phyloP scores from a whole-genome alignment of 371 early-diverging fungal genomes.

The Amoeboaphelidium protococcarum region DNA sequence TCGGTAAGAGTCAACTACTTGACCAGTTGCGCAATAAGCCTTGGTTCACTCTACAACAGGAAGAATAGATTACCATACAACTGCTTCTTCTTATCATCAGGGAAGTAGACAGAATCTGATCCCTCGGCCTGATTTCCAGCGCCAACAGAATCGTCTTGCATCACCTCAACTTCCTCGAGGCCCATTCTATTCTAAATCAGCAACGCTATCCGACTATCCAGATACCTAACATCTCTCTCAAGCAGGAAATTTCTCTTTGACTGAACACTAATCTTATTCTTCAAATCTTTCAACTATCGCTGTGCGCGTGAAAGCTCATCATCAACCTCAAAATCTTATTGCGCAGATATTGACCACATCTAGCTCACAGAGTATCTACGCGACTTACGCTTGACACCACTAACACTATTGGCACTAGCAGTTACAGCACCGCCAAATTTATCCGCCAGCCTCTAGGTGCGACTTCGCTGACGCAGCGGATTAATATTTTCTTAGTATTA shows the following conservation, averaged over 20 bases:
- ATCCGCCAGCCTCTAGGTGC: no score
- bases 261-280: slow-evolving; percentile 62
- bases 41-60: slow-evolving; percentile 69
- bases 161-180: slow-evolving; percentile 39
- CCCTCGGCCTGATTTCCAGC: slow-evolving; percentile 44
- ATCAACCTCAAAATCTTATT: slow-evolving; percentile 71
- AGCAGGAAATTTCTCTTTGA: slow-evolving; percentile 83
- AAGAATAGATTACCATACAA: slow-evolving; percentile 77
- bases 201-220: slow-evolving; percentile 74
- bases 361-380: slow-evolving; percentile 70
- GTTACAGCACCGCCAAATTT: background rate
- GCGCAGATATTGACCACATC: slow-evolving; percentile 75
- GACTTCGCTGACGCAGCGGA: no score
- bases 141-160: slow-evolving; percentile 47
- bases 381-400: slow-evolving; percentile 21
- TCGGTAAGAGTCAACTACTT: slow-evolving; percentile 56
- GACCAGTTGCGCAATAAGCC: slow-evolving; percentile 59
- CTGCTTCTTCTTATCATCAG: slow-evolving; percentile 60
- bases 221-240: slow-evolving; percentile 73
- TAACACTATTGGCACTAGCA: background rate
- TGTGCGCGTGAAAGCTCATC: slow-evolving; percentile 65
- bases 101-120: slow-evolving; percentile 31
- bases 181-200: slow-evolving; percentile 83
- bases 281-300: slow-evolving; percentile 51
- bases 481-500: no score